Percentiles rank a stretch among this genome's conserved stretches.
phyloP scores from a whole-genome alignment of 129 eudicot genomes.

The Artemisia annua region DNA sequence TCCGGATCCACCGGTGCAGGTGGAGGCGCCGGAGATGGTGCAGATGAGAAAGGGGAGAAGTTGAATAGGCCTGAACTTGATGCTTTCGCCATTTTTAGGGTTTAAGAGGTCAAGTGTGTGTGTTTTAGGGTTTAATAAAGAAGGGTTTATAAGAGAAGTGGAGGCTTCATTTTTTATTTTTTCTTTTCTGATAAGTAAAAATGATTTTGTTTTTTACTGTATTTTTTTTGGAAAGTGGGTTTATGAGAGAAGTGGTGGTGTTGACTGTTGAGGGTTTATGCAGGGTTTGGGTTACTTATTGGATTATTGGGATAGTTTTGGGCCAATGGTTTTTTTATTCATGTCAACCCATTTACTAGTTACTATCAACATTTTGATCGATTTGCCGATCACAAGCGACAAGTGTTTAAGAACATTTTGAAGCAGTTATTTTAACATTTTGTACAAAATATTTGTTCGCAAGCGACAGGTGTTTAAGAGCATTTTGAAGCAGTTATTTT shows the following conservation, averaged over 20 bases:
- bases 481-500: no score
- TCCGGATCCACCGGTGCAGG: conserved; percentile 29
- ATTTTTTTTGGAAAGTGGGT: background rate
- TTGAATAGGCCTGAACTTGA: conserved; percentile 61
- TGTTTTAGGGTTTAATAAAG: background rate
- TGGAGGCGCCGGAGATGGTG: conserved; percentile 30
- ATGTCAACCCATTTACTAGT: background rate
- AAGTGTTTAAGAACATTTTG: no score
- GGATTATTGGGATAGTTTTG: conserved; percentile 5
- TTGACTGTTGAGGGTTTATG: conserved; percentile 84
- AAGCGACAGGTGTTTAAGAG: no score
- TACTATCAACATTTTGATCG: no score
- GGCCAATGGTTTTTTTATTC: background rate
- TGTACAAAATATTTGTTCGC: no score
- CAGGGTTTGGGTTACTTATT: conserved; percentile 56
- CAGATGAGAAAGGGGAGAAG: conserved; percentile 54
- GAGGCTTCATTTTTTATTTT: conserved; percentile 18
- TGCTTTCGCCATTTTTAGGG: conserved; percentile 50
- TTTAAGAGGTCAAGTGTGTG: background rate
- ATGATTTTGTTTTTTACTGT: background rate
- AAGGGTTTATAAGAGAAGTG: conserved; percentile 48
- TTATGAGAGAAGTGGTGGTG: background rate
- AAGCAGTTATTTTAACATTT: no score
- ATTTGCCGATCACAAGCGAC: no score
- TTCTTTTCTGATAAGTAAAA: background rate